These are phyloP conservation scores for Penicillium psychrofluorescens DNA, from an alignment of 495 filamentous ascomycete genomes.

Conservation along the genomic window DNA sequence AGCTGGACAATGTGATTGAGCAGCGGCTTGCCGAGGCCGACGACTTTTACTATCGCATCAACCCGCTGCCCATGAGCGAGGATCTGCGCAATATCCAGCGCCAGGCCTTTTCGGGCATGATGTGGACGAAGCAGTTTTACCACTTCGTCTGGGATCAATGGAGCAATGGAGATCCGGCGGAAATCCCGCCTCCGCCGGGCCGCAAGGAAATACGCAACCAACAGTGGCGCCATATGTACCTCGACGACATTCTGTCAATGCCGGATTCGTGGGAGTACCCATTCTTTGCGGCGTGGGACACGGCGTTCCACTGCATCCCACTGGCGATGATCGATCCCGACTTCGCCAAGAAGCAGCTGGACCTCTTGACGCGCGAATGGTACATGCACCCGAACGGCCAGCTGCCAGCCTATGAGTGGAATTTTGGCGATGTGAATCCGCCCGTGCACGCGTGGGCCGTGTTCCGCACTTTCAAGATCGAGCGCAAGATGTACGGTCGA, in stretches of 20 bases:
- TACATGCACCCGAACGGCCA: slow-evolving; percentile 99
- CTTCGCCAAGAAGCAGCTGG: slow-evolving; percentile 95
- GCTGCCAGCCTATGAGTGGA: slow-evolving; percentile 90
- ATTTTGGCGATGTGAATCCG: slow-evolving; percentile 95
- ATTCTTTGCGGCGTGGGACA: slow-evolving; percentile 97
- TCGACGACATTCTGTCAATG: slow-evolving; percentile 95
- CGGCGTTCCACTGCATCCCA: slow-evolving; percentile 92
- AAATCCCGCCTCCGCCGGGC: slow-evolving; percentile 73
- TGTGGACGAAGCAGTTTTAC: slow-evolving; percentile 97
- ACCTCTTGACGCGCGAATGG: slow-evolving; percentile 93
- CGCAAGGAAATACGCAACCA: slow-evolving; percentile 78
- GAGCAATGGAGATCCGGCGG: slow-evolving; percentile 72
- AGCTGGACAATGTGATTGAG: slow-evolving; percentile 87
- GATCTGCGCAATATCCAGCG: slow-evolving; percentile 92
- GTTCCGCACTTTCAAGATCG: slow-evolving; percentile 94
- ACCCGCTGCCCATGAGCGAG: slow-evolving; percentile 87
- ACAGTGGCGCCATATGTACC: slow-evolving; percentile 86
- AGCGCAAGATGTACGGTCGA: slow-evolving; percentile 91
- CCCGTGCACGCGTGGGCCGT: slow-evolving; percentile 95
- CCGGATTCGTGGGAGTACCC: slow-evolving; percentile 98
- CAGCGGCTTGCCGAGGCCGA: slow-evolving; percentile 79
- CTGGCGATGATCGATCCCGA: slow-evolving; percentile 96
- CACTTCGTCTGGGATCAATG: slow-evolving; percentile 96
- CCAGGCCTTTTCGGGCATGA: slow-evolving; percentile 90
- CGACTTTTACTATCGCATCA: slow-evolving; percentile 91